Evolutionary conservation across 1,139 yeast genomes (phyloP).

Genomic region (Candida tetrigidarum): DNA sequence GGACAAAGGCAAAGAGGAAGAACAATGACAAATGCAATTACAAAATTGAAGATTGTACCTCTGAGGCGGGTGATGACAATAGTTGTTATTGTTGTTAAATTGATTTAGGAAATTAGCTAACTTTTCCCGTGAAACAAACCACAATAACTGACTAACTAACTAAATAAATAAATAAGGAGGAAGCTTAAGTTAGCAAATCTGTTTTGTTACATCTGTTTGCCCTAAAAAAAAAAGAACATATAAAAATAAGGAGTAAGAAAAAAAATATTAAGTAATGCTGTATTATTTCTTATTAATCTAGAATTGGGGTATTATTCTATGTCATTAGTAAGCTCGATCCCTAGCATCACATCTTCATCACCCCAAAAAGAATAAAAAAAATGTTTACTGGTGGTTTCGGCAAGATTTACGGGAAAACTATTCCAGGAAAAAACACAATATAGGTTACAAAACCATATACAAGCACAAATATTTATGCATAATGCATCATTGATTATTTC

Average conservation of each 20-base stretch:
- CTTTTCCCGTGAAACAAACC: background rate
- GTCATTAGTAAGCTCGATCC: background rate
- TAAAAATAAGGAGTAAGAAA: background rate
- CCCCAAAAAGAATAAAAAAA: too few relatives aligned
- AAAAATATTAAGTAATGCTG: background rate
- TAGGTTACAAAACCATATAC: too few relatives aligned
- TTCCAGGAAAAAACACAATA: background rate
- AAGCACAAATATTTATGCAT: background rate
- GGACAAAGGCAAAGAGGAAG: background rate
- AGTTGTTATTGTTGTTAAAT: background rate
- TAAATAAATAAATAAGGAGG: too few relatives aligned
- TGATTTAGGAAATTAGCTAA: background rate
- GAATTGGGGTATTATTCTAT: too few relatives aligned
- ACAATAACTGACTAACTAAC: too few relatives aligned
- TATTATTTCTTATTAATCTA: too few relatives aligned
- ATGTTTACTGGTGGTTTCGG: too few relatives aligned
- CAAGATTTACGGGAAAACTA: background rate
- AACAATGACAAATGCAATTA: too few relatives aligned
- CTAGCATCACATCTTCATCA: background rate
- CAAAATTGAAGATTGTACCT: too few relatives aligned
- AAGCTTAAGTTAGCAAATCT: too few relatives aligned
- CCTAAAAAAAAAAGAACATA: background rate
- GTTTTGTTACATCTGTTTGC: too few relatives aligned
- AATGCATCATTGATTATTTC: background rate
- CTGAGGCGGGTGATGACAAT: slow-evolving; percentile 3